Percentiles rank a stretch among this genome's conserved stretches.
These are phyloP conservation scores for Dioszegia aurantiaca DNA, from an alignment of 768 basidiomycete genomes.

Conservation along the genomic window DNA sequence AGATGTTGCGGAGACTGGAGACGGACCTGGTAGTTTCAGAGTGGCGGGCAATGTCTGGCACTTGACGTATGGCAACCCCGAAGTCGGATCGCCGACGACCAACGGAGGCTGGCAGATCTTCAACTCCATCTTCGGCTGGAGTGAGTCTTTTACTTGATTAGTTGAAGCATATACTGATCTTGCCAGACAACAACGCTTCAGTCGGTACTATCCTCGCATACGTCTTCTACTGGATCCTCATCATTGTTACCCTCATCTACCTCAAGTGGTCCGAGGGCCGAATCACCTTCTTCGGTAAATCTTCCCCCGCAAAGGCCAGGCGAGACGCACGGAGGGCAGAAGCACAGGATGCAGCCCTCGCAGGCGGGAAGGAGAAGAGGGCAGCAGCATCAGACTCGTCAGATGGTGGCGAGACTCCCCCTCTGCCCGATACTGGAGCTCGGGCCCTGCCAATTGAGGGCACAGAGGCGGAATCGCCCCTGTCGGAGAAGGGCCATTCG, in stretches of 20 bases:
- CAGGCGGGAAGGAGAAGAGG: neutral
- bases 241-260: conserved; percentile 64
- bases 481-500: conserved; percentile 2
- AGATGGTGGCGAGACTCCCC: neutral
- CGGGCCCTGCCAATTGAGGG: neutral
- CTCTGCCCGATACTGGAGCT: neutral
- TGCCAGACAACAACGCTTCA: conserved; percentile 68
- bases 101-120: conserved; percentile 60
- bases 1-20: conserved; percentile 59
- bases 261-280: conserved; percentile 55
- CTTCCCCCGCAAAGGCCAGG: conserved; percentile 2
- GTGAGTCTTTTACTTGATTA: neutral
- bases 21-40: conserved; percentile 78
- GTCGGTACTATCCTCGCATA: conserved; percentile 80
- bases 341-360: neutral
- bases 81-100: conserved; percentile 31
- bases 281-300: conserved; percentile 6
- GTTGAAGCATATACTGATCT: neutral
- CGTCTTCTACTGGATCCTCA: conserved; percentile 87
- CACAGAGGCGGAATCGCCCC: neutral
- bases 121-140: conserved; percentile 68
- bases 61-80: conserved; percentile 50
- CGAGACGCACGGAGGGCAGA: neutral
- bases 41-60: conserved; percentile 77
- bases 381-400: neutral